Percentiles rank a stretch among this genome's conserved stretches.
phyloP scores from a whole-genome alignment of 2,329 filamentous ascomycete genomes.

The Ambrosiella cleistominuta region DNA sequence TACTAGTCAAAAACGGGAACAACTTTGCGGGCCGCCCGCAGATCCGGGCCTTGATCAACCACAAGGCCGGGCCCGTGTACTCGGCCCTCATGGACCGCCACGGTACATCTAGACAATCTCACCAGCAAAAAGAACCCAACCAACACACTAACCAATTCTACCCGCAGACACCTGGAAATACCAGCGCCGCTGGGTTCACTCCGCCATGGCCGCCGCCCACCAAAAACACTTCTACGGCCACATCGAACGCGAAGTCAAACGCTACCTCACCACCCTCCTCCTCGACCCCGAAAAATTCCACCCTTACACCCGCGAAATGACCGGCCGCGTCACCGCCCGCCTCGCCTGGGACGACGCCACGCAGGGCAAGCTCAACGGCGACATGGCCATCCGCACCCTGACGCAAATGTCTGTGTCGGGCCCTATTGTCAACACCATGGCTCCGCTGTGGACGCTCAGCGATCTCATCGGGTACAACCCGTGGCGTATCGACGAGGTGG shows the following conservation, averaged over 20 bases:
- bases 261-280: constrained; percentile 28
- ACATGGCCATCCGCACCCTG: constrained; percentile 29
- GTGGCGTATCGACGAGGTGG: constrained; percentile 29
- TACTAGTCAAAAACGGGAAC: constrained; percentile 31
- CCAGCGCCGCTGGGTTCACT: constrained; percentile 34
- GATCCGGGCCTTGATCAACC: constrained; percentile 30
- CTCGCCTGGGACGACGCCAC: constrained; percentile 33
- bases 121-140: no score
- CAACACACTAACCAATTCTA: background rate
- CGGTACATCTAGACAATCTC: constrained; percentile 20
- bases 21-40: constrained; percentile 33
- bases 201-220: constrained; percentile 27
- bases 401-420: constrained; percentile 35
- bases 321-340: constrained; percentile 31
- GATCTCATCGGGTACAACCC: constrained; percentile 25
- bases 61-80: constrained; percentile 31
- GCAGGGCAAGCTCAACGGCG: constrained; percentile 27
- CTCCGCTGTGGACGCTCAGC: constrained; percentile 30
- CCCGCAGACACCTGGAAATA: constrained; percentile 27
- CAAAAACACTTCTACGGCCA: constrained; percentile 29
- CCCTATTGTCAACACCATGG: constrained; percentile 31
- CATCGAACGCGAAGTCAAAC: constrained; percentile 28
- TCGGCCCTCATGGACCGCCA: constrained; percentile 34
- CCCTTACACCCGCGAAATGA: constrained; percentile 29
- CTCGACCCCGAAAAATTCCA: constrained; percentile 30